Conservation (phyloP, 352 stramenopile species). For the Pythium aquatile region DNA sequence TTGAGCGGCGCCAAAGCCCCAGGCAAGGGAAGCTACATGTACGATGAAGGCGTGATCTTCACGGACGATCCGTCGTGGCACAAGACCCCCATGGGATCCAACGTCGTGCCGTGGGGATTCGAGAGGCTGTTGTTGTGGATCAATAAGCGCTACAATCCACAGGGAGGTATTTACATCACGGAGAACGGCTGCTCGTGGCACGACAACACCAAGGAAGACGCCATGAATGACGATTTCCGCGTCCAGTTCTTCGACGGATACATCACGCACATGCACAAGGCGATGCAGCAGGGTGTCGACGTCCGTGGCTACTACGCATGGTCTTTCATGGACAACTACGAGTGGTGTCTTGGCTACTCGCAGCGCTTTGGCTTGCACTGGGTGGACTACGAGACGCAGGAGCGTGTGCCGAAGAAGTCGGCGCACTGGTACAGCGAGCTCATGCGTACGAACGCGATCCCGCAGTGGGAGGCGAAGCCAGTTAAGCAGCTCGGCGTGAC, state of each 20-base stretch:
- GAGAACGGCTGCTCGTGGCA: constrained; percentile 88
- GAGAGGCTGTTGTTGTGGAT: constrained; percentile 90
- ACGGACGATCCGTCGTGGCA: constrained; percentile 52
- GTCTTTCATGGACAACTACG: constrained; percentile 94
- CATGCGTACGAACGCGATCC: constrained; percentile 43
- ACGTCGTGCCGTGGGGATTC: constrained; percentile 74
- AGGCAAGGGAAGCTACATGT: constrained; percentile 32
- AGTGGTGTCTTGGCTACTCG: constrained; percentile 81
- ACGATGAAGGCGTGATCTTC: constrained; percentile 40
- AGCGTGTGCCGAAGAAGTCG: constrained; percentile 55
- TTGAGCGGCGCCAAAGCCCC: constrained; percentile 21
- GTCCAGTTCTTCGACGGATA: constrained; percentile 84
- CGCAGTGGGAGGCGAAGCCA: neutral
- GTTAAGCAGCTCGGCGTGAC: neutral
- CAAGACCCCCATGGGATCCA: constrained; percentile 80
- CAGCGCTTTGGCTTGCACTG: constrained; percentile 58
- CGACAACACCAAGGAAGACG: constrained; percentile 63
- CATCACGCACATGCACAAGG: constrained; percentile 64
- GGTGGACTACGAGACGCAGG: constrained; percentile 53
- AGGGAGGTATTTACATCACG: constrained; percentile 83
- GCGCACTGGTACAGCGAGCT: constrained; percentile 47
- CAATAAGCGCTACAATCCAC: constrained; percentile 70
- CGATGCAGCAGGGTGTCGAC: constrained; percentile 44
- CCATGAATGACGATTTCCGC: constrained; percentile 69
- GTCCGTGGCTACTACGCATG: constrained; percentile 89